Base-by-base conservation (phyloP, 2,329 filamentous ascomycete species). In the Arthrinium puccinioides region DNA sequence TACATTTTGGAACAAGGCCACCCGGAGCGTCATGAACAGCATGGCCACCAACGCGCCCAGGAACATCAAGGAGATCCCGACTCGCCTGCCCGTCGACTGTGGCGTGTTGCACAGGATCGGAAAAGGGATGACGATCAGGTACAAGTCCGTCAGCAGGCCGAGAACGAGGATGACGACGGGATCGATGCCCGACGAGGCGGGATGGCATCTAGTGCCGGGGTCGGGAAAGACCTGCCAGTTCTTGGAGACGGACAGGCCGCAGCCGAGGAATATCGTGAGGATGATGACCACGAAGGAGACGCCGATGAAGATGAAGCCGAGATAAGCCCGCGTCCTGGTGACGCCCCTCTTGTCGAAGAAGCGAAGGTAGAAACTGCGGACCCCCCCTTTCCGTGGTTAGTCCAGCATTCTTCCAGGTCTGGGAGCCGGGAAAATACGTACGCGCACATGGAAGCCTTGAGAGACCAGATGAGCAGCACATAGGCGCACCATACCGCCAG, bases 91-190 rank as follows among this genome's bases (percentile, higher is more conserved):
- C 9, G 51, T 48, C 8, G 50, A 56, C 44, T 67, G 52, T 7
- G 44, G 57, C 4, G 61, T 58, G 36, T 53, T 51, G 56, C 59
- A 67, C 1, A 64, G 55, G 55, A 77, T 71, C 2, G 74, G 74
- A 5, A 76, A 58, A 0, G 74, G 74, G 25, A 79, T 77, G 20
- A 66, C 65, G 39, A 79, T 69, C n/a, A 79, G 60, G 44, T 79
- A 79, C 1, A 76, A 36, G 44, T 80, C 76, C 4, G 75, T 80
- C 2, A 58, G 45, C 3, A 76, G 64, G 44, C 78, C 79, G 42
- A 71, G 54, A 11, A 61, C 55, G n/a, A 70, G 66, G 4, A 64
- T 66, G 9, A 69, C 62, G 49, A 67, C 70, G 35, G 72, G 57
- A 39, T 70, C 60, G 29, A 66, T 59, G 21, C 57, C 59, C 3